Base-by-base conservation (phyloP, 179 eudicot genomes). In the Vitellaria paradoxa region DNA sequence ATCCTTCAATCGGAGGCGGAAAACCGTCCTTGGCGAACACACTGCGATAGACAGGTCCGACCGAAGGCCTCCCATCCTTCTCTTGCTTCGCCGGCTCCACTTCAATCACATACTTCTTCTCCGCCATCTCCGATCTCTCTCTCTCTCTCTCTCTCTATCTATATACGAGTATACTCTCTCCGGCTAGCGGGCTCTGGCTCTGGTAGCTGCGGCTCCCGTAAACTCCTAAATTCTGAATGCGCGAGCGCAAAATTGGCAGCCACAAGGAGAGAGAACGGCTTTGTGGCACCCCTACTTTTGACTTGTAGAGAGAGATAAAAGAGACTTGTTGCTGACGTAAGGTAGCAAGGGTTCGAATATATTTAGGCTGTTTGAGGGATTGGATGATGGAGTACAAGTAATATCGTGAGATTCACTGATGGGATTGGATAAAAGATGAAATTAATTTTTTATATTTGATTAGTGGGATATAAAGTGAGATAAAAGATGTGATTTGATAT, bases 11-110 rank as follows among this genome's bases (percentile, higher is more conserved):
- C 77, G 92, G 91, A 53, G 90, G 78, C 0, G 95, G 97, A 75
- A 90, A 89, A 14, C 95, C 95, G 68, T 93, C 87, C 81, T 92
- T 92, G 42, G 97, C 93, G 72, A 78, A 83, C 1, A 85, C 45
- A 75, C 91, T 90, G 59, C 98, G 89, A 68, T 93, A 93, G 76
- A 89, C 94, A 5, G 97, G 95, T 8, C 98, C 98, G 61, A 84
- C 78, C n/a, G 98, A 90, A 57, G 97, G 97, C 78, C 79, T 86
- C n/a, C 94, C 97, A 15, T 89, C 79, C 64, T 60, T 75, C 6
- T 90, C 91, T 50, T 74, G 82, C 82, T 82, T 90, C 12, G 78
- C 89, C 53, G 85, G 84, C 82, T 87, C 97, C 62, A 95, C 89
- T 81, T 95, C 90, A 1, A 87, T 85, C 20, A 92, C 86, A 78